These are phyloP conservation scores for Echinochloa phyllopogon DNA, from an alignment of 176 grass and related monocot genomes.

Conservation along the genomic window DNA sequence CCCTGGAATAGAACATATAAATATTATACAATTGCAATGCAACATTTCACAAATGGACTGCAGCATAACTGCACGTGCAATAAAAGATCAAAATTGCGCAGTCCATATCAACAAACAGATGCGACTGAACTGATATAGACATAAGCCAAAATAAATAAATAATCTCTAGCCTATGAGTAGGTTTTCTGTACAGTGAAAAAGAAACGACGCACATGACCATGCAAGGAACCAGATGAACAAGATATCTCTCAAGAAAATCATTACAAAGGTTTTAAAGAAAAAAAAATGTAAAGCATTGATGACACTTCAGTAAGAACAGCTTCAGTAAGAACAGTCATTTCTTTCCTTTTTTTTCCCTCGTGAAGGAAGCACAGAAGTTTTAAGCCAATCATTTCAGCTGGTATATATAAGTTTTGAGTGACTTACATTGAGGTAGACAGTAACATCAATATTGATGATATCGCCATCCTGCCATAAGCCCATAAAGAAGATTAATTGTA, in stretches of 20 bases:
- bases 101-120: background rate
- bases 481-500: conserved; percentile 36
- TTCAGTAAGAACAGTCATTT: conserved; percentile 20
- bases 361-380: background rate
- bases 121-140: background rate
- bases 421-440: conserved; percentile 95
- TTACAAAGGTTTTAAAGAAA: background rate
- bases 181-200: background rate
- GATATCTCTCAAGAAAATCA: conserved; percentile 13
- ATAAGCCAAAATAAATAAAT: background rate
- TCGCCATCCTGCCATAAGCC: conserved; percentile 81
- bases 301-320: background rate
- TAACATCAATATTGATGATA: conserved; percentile 99
- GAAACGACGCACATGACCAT: background rate
- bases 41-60: conserved; percentile 7
- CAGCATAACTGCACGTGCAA: background rate
- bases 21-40: conserved; percentile 30
- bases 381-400: conserved; percentile 7
- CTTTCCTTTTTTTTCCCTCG: background rate
- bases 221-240: conserved; percentile 15
- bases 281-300: conserved; percentile 13
- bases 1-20: conserved; percentile 57
- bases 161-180: background rate
- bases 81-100: conserved; percentile 8
- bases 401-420: background rate